phyloP scores from a whole-genome alignment of 805 yeast genomes.

The Limtongia smithiae region DNA sequence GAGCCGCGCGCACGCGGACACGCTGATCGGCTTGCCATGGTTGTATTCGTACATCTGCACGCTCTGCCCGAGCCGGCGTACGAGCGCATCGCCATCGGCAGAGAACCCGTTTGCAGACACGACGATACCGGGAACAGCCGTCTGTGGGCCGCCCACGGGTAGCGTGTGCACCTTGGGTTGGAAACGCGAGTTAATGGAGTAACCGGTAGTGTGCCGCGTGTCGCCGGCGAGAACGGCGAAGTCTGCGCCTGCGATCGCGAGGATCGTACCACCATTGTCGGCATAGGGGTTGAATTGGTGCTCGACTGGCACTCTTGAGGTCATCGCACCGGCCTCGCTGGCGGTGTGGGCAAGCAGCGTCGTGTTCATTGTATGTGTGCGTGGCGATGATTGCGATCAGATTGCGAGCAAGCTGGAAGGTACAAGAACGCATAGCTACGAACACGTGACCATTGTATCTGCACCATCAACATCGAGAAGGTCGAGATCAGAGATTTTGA shows the following conservation, averaged over 20 bases:
- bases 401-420: too few relatives aligned
- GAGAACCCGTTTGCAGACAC: constrained; percentile 95
- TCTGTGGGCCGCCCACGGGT: constrained; percentile 58
- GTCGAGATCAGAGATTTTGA: too few relatives aligned
- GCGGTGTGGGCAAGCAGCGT: too few relatives aligned
- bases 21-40: constrained; percentile 60
- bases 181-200: constrained; percentile 86
- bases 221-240: constrained; percentile 97
- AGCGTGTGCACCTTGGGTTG: constrained; percentile 85
- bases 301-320: constrained; percentile 61
- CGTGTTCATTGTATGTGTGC: too few relatives aligned
- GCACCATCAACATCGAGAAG: too few relatives aligned
- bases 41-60: constrained; percentile 86
- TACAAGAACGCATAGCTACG: too few relatives aligned
- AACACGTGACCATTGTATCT: too few relatives aligned
- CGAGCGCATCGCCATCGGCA: constrained; percentile 87
- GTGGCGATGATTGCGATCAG: too few relatives aligned
- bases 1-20: constrained; percentile 79
- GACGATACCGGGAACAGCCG: constrained; percentile 46
- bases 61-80: constrained; percentile 64
- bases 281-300: constrained; percentile 85
- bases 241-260: constrained; percentile 97
- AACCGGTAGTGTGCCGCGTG: constrained; percentile 94
- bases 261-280: constrained; percentile 94
- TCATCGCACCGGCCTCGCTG: background rate